phyloP scores from a whole-genome alignment of 371 early-diverging fungal species.

The Mucor mucedo region DNA sequence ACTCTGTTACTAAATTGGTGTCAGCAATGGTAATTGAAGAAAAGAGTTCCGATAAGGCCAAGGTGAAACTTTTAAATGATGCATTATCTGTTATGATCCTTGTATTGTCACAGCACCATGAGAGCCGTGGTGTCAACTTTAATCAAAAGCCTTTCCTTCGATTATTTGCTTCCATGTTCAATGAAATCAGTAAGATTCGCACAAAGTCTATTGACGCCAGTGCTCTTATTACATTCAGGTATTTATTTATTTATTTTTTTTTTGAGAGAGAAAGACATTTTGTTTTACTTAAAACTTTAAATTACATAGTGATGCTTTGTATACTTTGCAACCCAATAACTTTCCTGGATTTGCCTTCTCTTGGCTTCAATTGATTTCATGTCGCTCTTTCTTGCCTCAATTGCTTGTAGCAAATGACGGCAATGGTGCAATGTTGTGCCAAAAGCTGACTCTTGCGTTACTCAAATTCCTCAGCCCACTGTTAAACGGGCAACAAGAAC shows the following conservation, averaged over 20 bases:
- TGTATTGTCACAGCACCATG: constrained; percentile 83
- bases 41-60: constrained; percentile 55
- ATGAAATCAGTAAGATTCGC: constrained; percentile 74
- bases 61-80: constrained; percentile 70
- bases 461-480: constrained; percentile 90
- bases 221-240: constrained; percentile 41
- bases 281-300: not conserved
- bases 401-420: constrained; percentile 56
- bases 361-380: constrained; percentile 94
- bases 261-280: too few species aligned
- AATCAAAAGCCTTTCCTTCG: constrained; percentile 93
- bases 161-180: constrained; percentile 84
- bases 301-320: constrained; percentile 81
- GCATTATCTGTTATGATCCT: constrained; percentile 85
- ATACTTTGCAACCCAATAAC: constrained; percentile 81
- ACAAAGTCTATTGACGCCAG: constrained; percentile 27
- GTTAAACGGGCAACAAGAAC: constrained; percentile 60
- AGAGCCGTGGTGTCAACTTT: constrained; percentile 74
- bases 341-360: constrained; percentile 95
- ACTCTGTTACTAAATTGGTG: constrained; percentile 81
- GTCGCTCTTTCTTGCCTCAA: constrained; percentile 88
- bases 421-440: constrained; percentile 84
- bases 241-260: constrained; percentile 36
- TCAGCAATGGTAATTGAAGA: constrained; percentile 60
- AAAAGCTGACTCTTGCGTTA: constrained; percentile 77